A percentile compares a stretch with the other conserved stretches of the same genome.
Evolutionary conservation across 2,329 filamentous ascomycete species (phyloP).

Genomic region (Fusarium domesticum): DNA sequence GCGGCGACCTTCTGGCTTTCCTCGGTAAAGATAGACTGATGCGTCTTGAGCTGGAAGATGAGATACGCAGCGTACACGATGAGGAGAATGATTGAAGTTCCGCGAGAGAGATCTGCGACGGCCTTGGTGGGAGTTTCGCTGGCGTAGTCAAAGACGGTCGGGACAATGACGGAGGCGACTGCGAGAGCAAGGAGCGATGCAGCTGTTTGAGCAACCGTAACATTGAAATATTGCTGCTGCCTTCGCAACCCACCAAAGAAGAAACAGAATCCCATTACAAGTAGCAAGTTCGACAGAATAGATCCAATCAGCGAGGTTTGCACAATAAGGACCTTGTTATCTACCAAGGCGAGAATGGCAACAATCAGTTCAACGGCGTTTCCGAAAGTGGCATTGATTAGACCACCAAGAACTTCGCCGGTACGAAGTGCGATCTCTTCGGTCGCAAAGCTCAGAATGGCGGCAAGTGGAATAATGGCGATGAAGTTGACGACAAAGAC

Average conservation of each 20-base stretch:
- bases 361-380: slow-evolving; percentile 91
- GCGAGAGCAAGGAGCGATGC: slow-evolving; percentile 76
- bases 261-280: slow-evolving; percentile 90
- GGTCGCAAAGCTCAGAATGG: slow-evolving; percentile 81
- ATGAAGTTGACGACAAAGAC: slow-evolving; percentile 91
- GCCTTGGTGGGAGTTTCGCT: slow-evolving; percentile 42
- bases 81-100: slow-evolving; percentile 75
- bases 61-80: slow-evolving; percentile 82
- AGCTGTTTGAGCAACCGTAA: slow-evolving; percentile 86
- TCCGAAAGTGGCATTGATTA: slow-evolving; percentile 90
- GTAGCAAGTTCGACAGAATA: slow-evolving; percentile 84
- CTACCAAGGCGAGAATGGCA: slow-evolving; percentile 74
- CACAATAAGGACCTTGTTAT: slow-evolving; percentile 77
- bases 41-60: slow-evolving; percentile 87
- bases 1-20: slow-evolving; percentile 74
- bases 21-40: slow-evolving; percentile 74
- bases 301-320: slow-evolving; percentile 90
- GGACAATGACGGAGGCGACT: slow-evolving; percentile 80
- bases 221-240: slow-evolving; percentile 84
- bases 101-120: slow-evolving; percentile 65
- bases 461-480: slow-evolving; percentile 86
- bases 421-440: slow-evolving; percentile 82
- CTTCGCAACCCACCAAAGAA: slow-evolving; percentile 81
- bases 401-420: slow-evolving; percentile 81
- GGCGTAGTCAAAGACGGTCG: slow-evolving; percentile 72